Evolutionary conservation across 495 filamentous ascomycete genomes (phyloP), one percentile per base, ranked within the genome.

Genomic region (Daldinia grandis): DNA sequence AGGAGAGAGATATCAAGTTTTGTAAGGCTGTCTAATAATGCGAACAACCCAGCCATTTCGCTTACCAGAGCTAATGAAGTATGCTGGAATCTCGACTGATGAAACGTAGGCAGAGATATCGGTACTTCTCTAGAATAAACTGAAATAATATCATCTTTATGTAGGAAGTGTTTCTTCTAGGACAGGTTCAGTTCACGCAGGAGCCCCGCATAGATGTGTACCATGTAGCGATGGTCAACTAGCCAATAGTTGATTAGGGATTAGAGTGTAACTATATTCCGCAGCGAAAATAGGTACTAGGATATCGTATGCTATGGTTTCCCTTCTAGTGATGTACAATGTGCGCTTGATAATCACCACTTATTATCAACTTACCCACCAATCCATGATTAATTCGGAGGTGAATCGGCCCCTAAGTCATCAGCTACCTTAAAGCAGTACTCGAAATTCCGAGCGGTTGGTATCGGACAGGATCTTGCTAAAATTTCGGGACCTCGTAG

Each of bases 21-120:
- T 12, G 30, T 44, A 30, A 72, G 31, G 5, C 57, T 49, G 10
- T 51, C 25, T 5, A 61, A 38, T 33, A 31, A 64, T 4, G 35
- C 42, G 19, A 60, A 49, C 4, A 72, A 19, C 19, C 60, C 49
- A 3, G 59, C 64, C 69, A 72, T 72, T 49, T 68, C 53, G 12
- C 17, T 5, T 12, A 19, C 27, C 10, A 49, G 33, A 19, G 8
- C 27, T 8, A 28, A 17, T 24, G 27, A 35, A 19, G 21, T 8
- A 4, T 31, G 15, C 9, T 24, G 14, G 0, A 19, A 24, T 12
- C 2, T 4, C 14, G 7, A n/a, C 2, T 17, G 55, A 38, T 25
- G 12, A 24, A 5, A 21, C 1, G 10, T 0, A 25, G 14, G 17
- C 10, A 25, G 17, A 21, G 31, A 19, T n/a, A n/a, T n/a, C n/a